Evolutionary conservation across 2,329 filamentous ascomycete genomes (phyloP).

Genomic region (Aspergillus bombycis): DNA sequence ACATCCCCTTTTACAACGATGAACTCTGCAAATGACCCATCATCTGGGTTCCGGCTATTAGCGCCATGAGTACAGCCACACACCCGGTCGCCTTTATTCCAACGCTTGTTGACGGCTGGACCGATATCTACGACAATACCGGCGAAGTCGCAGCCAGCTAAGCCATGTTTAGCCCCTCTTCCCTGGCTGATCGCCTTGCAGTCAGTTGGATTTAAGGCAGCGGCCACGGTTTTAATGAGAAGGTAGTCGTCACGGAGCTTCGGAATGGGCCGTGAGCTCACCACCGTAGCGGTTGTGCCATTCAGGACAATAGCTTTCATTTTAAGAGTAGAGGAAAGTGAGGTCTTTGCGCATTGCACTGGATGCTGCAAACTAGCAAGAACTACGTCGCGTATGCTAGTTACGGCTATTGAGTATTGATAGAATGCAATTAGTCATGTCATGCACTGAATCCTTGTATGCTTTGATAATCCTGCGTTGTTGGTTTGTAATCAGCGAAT

Average conservation of each 20-base stretch:
- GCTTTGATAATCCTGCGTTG: background rate
- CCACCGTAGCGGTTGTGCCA: background rate
- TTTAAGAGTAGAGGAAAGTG: background rate
- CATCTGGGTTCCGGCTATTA: constrained; percentile 20
- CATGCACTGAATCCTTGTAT: background rate
- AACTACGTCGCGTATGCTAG: background rate
- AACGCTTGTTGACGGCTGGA: constrained; percentile 14
- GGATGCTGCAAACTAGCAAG: no score
- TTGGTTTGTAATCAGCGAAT: background rate
- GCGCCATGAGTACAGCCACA: constrained; percentile 41
- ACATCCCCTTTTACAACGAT: background rate
- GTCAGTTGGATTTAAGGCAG: constrained; percentile 38
- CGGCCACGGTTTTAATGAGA: constrained; percentile 28
- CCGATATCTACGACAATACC: constrained; percentile 30
- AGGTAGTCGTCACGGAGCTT: constrained; percentile 20
- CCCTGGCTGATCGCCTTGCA: constrained; percentile 27
- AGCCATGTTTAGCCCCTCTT: background rate
- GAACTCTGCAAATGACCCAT: constrained; percentile 10
- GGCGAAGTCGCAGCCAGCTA: constrained; percentile 32
- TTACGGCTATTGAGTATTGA: background rate
- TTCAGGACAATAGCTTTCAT: background rate
- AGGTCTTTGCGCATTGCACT: background rate
- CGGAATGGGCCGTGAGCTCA: constrained; percentile 13
- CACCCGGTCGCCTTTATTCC: constrained; percentile 39
- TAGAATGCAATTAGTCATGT: background rate